These are phyloP conservation scores for Podospora appendiculata DNA, from an alignment of 495 filamentous ascomycete genomes.

Conservation along the genomic window DNA sequence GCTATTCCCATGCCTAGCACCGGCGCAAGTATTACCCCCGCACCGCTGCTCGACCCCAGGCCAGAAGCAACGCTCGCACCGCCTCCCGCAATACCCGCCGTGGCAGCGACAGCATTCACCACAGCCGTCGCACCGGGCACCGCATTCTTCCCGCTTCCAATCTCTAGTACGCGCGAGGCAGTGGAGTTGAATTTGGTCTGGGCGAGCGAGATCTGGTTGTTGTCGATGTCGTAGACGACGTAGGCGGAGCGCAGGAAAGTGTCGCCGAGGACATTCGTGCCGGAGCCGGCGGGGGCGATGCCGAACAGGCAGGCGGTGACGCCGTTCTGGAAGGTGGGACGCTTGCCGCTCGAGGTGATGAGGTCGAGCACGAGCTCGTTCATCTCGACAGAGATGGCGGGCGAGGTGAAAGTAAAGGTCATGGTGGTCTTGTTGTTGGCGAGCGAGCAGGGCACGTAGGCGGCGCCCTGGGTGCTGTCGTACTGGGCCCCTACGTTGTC, in stretches of 20 bases:
- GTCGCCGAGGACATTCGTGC: constrained; percentile 72
- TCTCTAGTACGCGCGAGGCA: constrained; percentile 58
- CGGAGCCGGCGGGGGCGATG: constrained; percentile 60
- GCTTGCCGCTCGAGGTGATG: constrained; percentile 35
- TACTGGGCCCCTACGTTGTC: constrained; percentile 56
- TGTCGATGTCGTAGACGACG: constrained; percentile 82
- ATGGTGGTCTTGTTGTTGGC: constrained; percentile 50
- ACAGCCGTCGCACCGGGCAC: constrained; percentile 70
- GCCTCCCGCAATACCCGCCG: constrained; percentile 19
- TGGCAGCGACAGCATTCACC: constrained; percentile 52
- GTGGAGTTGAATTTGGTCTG: constrained; percentile 78
- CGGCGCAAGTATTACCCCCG: too few relatives aligned
- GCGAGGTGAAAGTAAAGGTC: constrained; percentile 59
- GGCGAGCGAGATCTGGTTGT: constrained; percentile 82
- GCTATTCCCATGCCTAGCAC: too few relatives aligned
- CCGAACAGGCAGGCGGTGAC: constrained; percentile 63
- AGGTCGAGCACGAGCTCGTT: constrained; percentile 70
- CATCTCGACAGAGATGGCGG: constrained; percentile 64
- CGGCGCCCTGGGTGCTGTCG: constrained; percentile 45
- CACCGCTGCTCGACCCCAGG: too few relatives aligned
- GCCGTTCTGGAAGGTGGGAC: constrained; percentile 54
- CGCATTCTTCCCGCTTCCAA: constrained; percentile 51
- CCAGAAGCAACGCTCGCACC: too few relatives aligned
- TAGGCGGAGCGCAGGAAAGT: constrained; percentile 91
- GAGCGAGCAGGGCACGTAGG: constrained; percentile 66